A percentile compares a stretch with the other conserved stretches of the same genome.
Evolutionary conservation across 2,329 filamentous ascomycete species (phyloP).

Genomic region (Eutypa lata): DNA sequence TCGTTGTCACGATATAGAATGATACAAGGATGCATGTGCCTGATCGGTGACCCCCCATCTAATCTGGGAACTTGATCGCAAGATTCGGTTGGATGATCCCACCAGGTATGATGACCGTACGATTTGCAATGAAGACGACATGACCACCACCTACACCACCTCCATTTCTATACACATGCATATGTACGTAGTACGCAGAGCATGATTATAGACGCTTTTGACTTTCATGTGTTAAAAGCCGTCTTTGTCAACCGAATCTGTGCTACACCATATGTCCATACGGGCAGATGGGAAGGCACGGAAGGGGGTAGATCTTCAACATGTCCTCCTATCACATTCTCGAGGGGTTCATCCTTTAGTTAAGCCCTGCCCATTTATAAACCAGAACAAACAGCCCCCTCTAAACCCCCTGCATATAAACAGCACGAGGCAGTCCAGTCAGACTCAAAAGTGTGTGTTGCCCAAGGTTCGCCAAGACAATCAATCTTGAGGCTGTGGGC

Average conservation of each 20-base stretch:
- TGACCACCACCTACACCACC: too few relatives aligned
- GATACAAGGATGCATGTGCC: not conserved
- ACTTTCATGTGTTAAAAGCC: too few relatives aligned
- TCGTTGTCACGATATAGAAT: too few relatives aligned
- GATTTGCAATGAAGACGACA: not conserved
- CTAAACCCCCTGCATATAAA: not conserved
- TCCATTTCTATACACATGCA: too few relatives aligned
- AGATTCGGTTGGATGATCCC: not conserved
- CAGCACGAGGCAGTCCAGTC: too few relatives aligned
- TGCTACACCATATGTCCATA: not conserved
- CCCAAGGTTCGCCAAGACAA: not conserved
- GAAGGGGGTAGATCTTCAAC: not conserved
- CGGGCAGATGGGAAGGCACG: not conserved
- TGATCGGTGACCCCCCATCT: not conserved
- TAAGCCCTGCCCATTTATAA: not conserved
- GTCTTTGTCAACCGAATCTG: not conserved
- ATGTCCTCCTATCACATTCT: not conserved
- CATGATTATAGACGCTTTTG: too few relatives aligned
- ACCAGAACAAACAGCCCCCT: not conserved
- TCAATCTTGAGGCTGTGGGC: not conserved
- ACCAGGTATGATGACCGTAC: not conserved
- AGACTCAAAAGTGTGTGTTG: not conserved
- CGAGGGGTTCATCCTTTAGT: too few relatives aligned
- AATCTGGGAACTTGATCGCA: not conserved
- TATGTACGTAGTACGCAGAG: too few relatives aligned